Conservation (phyloP, 2,329 filamentous ascomycete species). For the Tolypocladium guangdongense region DNA sequence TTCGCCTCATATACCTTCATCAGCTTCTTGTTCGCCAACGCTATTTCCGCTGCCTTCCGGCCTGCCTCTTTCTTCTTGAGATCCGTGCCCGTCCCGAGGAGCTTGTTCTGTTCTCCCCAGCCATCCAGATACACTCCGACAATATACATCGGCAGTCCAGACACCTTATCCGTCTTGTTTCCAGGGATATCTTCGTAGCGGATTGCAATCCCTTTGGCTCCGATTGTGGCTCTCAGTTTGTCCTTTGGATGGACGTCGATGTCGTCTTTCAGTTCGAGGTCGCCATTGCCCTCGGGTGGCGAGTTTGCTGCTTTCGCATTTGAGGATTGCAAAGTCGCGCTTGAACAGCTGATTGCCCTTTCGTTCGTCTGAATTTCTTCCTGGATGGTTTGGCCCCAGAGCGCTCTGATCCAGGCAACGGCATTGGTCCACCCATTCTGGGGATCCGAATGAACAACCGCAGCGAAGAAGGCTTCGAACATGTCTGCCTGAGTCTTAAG, state of each 20-base stretch:
- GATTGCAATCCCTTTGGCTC: slow-evolving; percentile 45
- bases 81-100: slow-evolving; percentile 53
- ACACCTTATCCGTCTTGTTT: slow-evolving; percentile 41
- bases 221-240: slow-evolving; percentile 27
- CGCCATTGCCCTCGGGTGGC: not conserved
- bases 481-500: slow-evolving; percentile 75
- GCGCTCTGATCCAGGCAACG: slow-evolving; percentile 58
- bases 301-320: not conserved
- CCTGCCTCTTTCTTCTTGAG: slow-evolving; percentile 60
- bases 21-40: slow-evolving; percentile 55
- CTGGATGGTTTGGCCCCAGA: slow-evolving; percentile 60
- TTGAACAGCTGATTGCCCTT: not conserved
- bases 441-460: slow-evolving; percentile 58
- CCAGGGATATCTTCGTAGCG: slow-evolving; percentile 47
- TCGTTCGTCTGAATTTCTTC: slow-evolving; percentile 34
- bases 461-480: slow-evolving; percentile 85
- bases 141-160: slow-evolving; percentile 45
- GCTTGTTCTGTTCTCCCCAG: slow-evolving; percentile 53
- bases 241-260: slow-evolving; percentile 16
- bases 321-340: not conserved
- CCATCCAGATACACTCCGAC: slow-evolving; percentile 57
- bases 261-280: not conserved
- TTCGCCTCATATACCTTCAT: slow-evolving; percentile 38
- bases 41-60: slow-evolving; percentile 51
- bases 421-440: slow-evolving; percentile 48